A percentile compares a stretch with the other conserved stretches of the same genome.
phyloP scores from a whole-genome alignment of 2,329 filamentous ascomycete genomes.

The Arthrocladium fulminans region DNA sequence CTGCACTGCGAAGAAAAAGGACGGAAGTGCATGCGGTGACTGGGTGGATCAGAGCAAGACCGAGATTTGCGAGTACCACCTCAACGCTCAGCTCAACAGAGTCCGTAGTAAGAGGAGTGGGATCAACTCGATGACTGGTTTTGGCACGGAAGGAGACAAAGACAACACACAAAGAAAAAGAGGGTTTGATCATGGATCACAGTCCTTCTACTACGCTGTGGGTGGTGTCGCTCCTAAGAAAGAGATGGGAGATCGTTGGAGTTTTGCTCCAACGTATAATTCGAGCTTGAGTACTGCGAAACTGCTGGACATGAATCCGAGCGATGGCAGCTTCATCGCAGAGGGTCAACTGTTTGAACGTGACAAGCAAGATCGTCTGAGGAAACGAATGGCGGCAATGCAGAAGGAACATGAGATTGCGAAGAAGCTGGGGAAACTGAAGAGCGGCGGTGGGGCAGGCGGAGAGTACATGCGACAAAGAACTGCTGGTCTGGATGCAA shows the following conservation, averaged over 20 bases:
- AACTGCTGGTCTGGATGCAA: not conserved
- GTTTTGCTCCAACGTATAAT: not conserved
- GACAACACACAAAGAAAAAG: conserved; percentile 22
- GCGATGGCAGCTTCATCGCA: conserved; percentile 34
- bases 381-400: conserved; percentile 35
- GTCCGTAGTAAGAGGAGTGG: conserved; percentile 63
- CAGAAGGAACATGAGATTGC: conserved; percentile 39
- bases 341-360: conserved; percentile 30
- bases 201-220: conserved; percentile 7
- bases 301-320: conserved; percentile 26
- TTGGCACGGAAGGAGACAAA: conserved; percentile 24
- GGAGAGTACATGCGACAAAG: conserved; percentile 37
- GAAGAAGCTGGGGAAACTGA: conserved; percentile 32
- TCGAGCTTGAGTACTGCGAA: conserved; percentile 27
- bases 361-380: conserved; percentile 36
- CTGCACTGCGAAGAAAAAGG: conserved; percentile 75
- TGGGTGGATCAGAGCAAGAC: conserved; percentile 89
- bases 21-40: conserved; percentile 66
- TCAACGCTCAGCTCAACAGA: conserved; percentile 70
- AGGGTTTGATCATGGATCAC: conserved; percentile 15
- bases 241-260: not conserved
- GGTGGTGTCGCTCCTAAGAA: not conserved
- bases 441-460: conserved; percentile 29
- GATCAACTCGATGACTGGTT: conserved; percentile 58
- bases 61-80: conserved; percentile 86